Base-by-base conservation (phyloP, 1,284 basidiomycete genomes). In the Rhodofomes roseus region DNA sequence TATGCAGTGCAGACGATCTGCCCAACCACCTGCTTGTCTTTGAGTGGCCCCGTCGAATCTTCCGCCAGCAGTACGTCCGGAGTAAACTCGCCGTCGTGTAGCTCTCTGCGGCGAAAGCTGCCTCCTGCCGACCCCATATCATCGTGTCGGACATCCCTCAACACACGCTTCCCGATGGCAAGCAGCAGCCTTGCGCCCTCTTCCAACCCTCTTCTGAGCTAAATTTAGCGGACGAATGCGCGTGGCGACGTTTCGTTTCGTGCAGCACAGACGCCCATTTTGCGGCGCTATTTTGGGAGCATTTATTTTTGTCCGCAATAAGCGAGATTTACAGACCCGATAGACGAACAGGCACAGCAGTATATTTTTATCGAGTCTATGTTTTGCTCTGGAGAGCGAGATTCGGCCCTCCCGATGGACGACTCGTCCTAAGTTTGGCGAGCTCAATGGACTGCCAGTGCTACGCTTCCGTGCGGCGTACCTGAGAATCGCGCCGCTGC, bases 1-100 rank as follows among this genome's bases (percentile, higher is more conserved):
- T 27, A 27, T 48, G 46, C 46, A 48, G 46, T 48, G 46, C 46
- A 48, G 46, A 48, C 46, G 46, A 48, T 48, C 46, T 48, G 46
- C 46, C 46, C 27, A n/a, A 48, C 14, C 25, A 18, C n/a, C 23
- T 14, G 23, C 14, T 25, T 18, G 27, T 25, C 46, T 29, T 48
- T 14, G 25, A 48, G 46, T 27, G 22, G 11, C 46, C 46, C 27
- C 46, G 27, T 27, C 46, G 46, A 48, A 29, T 29, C 23, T 48
- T 48, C 46, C 25, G 27, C n/a, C 23, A 18, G 29, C 25, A n/a
- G n/a, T n/a, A 16, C 27, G 46, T 16, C 25, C 46, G 46, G 46
- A 29, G 27, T 48, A 18, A 16, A 48, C 25, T 48, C 46, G 46
- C 46, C 46, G 46, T 29, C 46, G 46, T 48, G 46, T 27, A 48